Conservation (phyloP, 2,329 filamentous ascomycete species). For the Xylaria sp. region DNA sequence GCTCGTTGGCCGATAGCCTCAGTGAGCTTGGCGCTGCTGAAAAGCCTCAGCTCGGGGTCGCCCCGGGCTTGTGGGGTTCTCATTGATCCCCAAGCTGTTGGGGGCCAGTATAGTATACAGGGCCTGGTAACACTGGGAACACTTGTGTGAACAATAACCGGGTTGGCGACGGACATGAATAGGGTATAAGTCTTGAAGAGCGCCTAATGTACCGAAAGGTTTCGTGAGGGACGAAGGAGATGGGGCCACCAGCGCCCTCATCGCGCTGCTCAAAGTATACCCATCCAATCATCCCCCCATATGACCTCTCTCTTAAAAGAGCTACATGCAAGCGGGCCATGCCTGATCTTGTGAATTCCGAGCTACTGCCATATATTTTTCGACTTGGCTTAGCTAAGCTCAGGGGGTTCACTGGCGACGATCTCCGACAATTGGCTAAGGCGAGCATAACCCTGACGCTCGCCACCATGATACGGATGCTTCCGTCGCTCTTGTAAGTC, state of each 20-base stretch:
- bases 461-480: not conserved
- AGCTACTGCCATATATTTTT: too few species aligned
- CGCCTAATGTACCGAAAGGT: not conserved
- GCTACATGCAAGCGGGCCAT: too few species aligned
- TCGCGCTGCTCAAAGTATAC: too few species aligned
- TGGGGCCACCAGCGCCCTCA: too few species aligned
- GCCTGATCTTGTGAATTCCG: too few species aligned
- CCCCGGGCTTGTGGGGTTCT: not conserved
- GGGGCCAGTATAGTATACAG: not conserved
- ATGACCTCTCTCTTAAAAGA: too few species aligned
- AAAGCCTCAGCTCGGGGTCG: slow-evolving; percentile 1
- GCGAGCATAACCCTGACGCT: not conserved
- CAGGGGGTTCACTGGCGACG: not conserved
- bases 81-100: not conserved
- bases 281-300: too few species aligned
- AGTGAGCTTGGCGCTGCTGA: slow-evolving; percentile 9
- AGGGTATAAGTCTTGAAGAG: not conserved
- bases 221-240: too few species aligned
- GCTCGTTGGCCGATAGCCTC: not conserved
- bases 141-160: too few species aligned
- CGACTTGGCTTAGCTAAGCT: not conserved
- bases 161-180: too few species aligned
- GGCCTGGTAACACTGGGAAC: not conserved
- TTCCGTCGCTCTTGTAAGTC: not conserved
- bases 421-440: not conserved